Base-by-base conservation (phyloP, 2,329 filamentous ascomycete genomes). In the Ceratocystis smalleyi region DNA sequence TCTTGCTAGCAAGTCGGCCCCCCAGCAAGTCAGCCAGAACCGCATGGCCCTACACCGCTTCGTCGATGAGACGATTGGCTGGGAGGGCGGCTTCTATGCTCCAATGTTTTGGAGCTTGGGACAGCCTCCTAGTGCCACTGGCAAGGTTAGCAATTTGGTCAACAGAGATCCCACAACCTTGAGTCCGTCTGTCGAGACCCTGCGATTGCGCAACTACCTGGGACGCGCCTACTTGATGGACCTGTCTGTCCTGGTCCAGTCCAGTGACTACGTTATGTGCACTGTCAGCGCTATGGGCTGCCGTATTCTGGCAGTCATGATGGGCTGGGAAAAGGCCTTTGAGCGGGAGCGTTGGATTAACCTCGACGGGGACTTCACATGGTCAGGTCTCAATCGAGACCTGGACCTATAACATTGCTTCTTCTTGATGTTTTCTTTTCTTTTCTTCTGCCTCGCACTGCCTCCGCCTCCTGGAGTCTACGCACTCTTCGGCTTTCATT, bases 61-160 rank as follows among this genome's bases (percentile, higher is more conserved):
- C 71, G 80, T 88, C 43, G 88, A 91, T 66, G 86, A 91, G 71
- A 82, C 85, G 1, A 84, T 89, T 49, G 90, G 89, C 35, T 95
- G 89, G 89, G 89, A 95, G 72, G 89, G 90, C 19, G 90, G 90
- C 1, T 95, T 95, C 77, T 95, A 87, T 74, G 81, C 82, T 15
- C 81, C 83, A 69, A 85, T 94, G 74, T 95, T 95, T 74, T 91
- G 87, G 83, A 86, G 84, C 61, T 77, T 95, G 0, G 90, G 88
- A 3, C 72, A 75, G n/a, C 71, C 74, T 57, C 73, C 68, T 65
- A 77, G 73, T 70, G 73, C 71, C 17, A 70, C 72, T n/a, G 69
- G 69, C 55, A 68, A 69, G 51, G 60, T 63, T 12, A 74, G 71
- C 67, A 75, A 75, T 65, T 75, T 75, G 62, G 74, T 72, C 15